Conservation (phyloP, 352 stramenopile species). For the Pythium scleroteichum region DNA sequence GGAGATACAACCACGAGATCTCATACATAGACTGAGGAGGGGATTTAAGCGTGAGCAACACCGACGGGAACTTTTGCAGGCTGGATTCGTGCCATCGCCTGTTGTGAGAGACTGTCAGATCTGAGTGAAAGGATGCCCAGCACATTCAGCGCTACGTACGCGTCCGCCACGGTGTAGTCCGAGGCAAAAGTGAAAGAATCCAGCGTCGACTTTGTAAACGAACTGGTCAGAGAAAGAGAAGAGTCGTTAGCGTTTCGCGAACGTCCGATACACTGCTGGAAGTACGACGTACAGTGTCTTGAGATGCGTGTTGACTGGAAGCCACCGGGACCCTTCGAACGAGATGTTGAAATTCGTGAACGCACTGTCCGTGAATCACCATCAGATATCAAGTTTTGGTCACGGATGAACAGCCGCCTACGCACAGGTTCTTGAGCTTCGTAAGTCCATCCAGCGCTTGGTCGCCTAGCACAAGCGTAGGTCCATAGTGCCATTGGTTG, state of each 20-base stretch:
- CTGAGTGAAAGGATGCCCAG: constrained; percentile 10
- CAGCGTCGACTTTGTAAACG: neutral
- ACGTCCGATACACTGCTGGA: neutral
- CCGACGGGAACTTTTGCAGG: constrained; percentile 43
- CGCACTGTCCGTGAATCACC: constrained; percentile 8
- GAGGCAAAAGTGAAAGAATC: neutral
- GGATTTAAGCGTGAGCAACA: constrained; percentile 36
- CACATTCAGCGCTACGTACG: neutral
- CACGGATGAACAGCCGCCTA: constrained; percentile 1
- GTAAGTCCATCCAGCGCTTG: constrained; percentile 23
- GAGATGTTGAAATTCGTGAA: constrained; percentile 32
- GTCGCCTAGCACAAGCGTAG: constrained; percentile 27
- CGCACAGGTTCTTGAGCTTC: constrained; percentile 25
- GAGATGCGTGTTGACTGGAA: constrained; percentile 12
- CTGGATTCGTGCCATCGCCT: constrained; percentile 29
- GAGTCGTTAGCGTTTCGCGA: neutral
- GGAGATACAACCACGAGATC: too few relatives aligned
- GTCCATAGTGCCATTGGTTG: constrained; percentile 16
- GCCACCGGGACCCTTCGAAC: constrained; percentile 27
- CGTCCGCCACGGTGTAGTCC: too few relatives aligned
- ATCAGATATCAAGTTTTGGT: neutral
- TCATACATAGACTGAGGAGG: neutral
- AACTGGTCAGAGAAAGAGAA: too few relatives aligned
- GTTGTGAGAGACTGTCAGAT: constrained; percentile 23
- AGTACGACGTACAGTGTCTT: constrained; percentile 20